Evolutionary conservation across 164 flowering plant species (phyloP), one percentile per base, ranked within the genome.

Genomic region (Amborella trichopoda): DNA sequence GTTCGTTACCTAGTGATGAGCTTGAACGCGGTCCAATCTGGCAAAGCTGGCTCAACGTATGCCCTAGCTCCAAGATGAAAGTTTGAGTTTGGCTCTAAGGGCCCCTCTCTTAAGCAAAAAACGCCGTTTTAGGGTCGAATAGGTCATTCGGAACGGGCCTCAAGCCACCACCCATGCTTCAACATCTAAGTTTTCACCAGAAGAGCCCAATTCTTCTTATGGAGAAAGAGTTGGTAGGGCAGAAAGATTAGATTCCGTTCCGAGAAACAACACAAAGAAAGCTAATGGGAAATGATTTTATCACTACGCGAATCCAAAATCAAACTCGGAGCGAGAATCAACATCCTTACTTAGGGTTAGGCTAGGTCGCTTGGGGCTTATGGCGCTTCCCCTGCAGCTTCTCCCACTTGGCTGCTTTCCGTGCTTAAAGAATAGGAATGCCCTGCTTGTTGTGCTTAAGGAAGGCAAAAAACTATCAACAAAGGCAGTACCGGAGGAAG

Each of bases 271-370:
- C n/a, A n/a, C n/a, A n/a, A n/a, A n/a, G n/a, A n/a, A n/a, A n/a
- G n/a, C 34, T 30, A 30, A 30, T 30, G 9, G 12, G 9, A 30
- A 30, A 30, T 30, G 6, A 30, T 30, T 30, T 30, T 30, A 6
- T 30, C 34, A 30, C 34, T 12, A 30, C 34, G 34, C 12, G 34
- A 30, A 30, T 30, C 34, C 34, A 30, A 30, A 30, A 30, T n/a
- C 34, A 30, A 30, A 30, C 34, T 30, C 34, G 34, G 34, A 30
- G 34, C 34, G 34, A 30, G 34, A 30, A 30, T 30, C 34, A 30
- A 30, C 34, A 30, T 30, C 34, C 34, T 30, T 30, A 30, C 34
- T 30, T 30, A 30, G 6, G 34, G 34, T 12, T 30, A 30, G n/a
- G n/a, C n/a, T n/a, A n/a, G n/a, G n/a, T n/a, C n/a, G n/a, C n/a